A percentile compares a stretch with the other conserved stretches of the same genome.
Evolutionary conservation across 75 land plant species (phyloP).

Genomic region (Cryptomeria japonica): DNA sequence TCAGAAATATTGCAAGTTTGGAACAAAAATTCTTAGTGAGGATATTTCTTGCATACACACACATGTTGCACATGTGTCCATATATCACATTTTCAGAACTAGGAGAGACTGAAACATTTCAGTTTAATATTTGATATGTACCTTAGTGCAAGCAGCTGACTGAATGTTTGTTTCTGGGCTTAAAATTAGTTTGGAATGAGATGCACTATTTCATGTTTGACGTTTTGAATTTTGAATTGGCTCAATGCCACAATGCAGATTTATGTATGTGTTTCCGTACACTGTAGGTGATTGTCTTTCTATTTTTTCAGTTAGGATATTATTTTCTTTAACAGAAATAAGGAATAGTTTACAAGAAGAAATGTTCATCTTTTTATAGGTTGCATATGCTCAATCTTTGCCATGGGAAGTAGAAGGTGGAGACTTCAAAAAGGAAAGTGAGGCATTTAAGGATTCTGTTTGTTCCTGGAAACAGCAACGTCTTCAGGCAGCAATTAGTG

Average conservation of each 20-base stretch:
- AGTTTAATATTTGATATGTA: neutral
- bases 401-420: constrained; percentile 59
- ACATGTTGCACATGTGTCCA: no score
- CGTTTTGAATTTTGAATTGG: neutral
- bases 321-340: neutral
- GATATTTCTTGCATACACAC: no score
- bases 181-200: neutral
- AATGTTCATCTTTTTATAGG: constrained; percentile 27
- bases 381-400: constrained; percentile 68
- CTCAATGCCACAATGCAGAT: neutral
- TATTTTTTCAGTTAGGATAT: neutral
- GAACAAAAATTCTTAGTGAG: no score
- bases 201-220: neutral
- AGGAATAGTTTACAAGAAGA: neutral
- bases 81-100: neutral
- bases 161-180: neutral
- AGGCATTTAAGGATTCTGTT: constrained; percentile 41
- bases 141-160: neutral
- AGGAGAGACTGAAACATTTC: neutral
- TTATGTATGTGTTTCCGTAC: neutral
- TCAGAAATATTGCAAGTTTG: no score
- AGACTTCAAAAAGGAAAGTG: constrained; percentile 19
- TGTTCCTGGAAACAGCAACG: constrained; percentile 56
- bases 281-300: neutral
- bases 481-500: constrained; percentile 44